Evolutionary conservation across 306 rosid species (phyloP).

Genomic region (Quercus berberidifolia): DNA sequence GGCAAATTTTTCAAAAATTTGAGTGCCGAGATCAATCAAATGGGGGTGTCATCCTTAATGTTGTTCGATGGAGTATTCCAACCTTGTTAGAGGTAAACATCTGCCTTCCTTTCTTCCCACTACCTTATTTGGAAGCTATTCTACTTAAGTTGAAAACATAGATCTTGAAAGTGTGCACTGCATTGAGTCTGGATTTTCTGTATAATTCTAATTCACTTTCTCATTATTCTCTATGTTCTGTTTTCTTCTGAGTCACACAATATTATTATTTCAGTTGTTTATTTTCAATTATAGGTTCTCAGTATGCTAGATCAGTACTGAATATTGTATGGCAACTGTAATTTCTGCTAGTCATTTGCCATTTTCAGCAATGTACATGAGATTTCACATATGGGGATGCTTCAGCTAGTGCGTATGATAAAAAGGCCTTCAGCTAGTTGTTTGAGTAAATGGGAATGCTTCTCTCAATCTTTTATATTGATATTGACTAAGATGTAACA

Average conservation of each 20-base stretch:
- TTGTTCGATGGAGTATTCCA: constrained; percentile 91
- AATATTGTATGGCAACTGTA: constrained; percentile 7
- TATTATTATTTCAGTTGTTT: constrained; percentile 1
- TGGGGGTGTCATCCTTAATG: constrained; percentile 67
- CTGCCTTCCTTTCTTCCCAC: constrained; percentile 16
- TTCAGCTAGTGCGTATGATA: neutral
- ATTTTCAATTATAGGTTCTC: neutral
- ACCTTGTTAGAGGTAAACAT: constrained; percentile 65
- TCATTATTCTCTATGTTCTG: neutral
- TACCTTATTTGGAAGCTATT: neutral
- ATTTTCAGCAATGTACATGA: neutral
- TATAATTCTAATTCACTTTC: neutral
- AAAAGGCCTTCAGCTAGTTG: neutral
- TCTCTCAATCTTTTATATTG: neutral
- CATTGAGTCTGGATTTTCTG: constrained; percentile 4
- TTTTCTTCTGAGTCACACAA: neutral
- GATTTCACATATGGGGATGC: neutral
- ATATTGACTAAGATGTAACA: neutral
- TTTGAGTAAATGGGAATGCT: neutral
- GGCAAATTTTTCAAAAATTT: constrained; percentile 89
- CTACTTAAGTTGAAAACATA: neutral
- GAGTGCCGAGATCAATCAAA: constrained; percentile 58
- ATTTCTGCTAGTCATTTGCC: neutral
- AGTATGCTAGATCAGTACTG: neutral
- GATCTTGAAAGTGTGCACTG: neutral